A percentile compares a stretch with the other conserved stretches of the same genome.
Evolutionary conservation across 2,329 filamentous ascomycete species (phyloP).

Genomic region (Ascochyta rabiei): DNA sequence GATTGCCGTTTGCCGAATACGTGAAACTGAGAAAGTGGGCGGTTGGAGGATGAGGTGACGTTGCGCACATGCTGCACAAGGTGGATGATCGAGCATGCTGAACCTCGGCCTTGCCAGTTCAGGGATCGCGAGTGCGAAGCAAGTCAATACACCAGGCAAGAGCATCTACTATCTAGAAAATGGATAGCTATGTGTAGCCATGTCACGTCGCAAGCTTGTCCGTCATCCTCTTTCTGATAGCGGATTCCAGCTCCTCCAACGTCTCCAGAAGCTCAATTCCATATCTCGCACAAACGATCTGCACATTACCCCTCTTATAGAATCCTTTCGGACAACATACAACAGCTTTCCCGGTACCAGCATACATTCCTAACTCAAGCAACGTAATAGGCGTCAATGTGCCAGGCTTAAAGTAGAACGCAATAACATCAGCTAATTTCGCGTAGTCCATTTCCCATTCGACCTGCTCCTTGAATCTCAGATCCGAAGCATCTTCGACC

Average conservation of each 20-base stretch:
- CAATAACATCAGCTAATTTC: conserved; percentile 60
- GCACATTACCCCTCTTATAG: conserved; percentile 66
- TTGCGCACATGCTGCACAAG: too few species aligned
- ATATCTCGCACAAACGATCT: conserved; percentile 58
- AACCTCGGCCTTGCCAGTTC: not conserved
- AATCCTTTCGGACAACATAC: conserved; percentile 62
- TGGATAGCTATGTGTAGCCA: not conserved
- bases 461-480: conserved; percentile 62
- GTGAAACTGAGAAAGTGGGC: too few species aligned
- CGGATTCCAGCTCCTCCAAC: conserved; percentile 48
- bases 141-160: not conserved
- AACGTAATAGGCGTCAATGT: conserved; percentile 63
- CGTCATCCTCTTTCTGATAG: conserved; percentile 35
- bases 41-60: too few species aligned
- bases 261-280: conserved; percentile 53
- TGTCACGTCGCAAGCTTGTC: conserved; percentile 1
- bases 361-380: conserved; percentile 65
- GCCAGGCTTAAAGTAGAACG: conserved; percentile 60
- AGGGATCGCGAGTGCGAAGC: not conserved
- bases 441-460: conserved; percentile 67
- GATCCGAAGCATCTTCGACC: conserved; percentile 58
- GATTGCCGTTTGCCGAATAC: too few species aligned
- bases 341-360: conserved; percentile 52
- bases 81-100: not conserved
- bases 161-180: not conserved